Evolutionary conservation across 805 yeast species (phyloP).

Genomic region (Lachancea sp.): DNA sequence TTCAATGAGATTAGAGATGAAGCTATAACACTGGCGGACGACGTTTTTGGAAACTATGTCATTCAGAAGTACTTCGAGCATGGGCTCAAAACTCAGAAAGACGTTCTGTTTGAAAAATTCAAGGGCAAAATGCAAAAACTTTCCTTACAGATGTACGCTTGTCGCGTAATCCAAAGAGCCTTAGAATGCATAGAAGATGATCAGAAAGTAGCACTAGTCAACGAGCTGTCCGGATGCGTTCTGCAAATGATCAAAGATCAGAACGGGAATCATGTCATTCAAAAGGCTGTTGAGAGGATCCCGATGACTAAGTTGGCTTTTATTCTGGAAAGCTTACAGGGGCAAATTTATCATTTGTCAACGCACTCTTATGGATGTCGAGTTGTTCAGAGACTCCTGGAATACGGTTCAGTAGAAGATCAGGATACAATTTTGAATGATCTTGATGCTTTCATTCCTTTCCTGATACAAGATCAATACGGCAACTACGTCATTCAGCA

Average conservation of each 20-base stretch:
- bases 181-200: conserved; percentile 60
- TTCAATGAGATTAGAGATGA: conserved; percentile 77
- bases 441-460: conserved; percentile 62
- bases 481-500: conserved; percentile 98
- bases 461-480: conserved; percentile 88
- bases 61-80: conserved; percentile 88
- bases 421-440: conserved; percentile 64
- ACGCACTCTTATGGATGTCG: conserved; percentile 98
- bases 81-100: conserved; percentile 65
- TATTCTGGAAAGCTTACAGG: conserved; percentile 62
- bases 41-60: conserved; percentile 96
- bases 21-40: conserved; percentile 78
- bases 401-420: conserved; percentile 61
- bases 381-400: conserved; percentile 87
- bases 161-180: conserved; percentile 94
- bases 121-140: conserved; percentile 65
- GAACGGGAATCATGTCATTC: conserved; percentile 97
- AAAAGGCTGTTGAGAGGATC: conserved; percentile 83
- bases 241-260: conserved; percentile 81
- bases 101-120: conserved; percentile 49
- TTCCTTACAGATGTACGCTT: conserved; percentile 94
- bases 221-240: conserved; percentile 60
- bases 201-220: conserved; percentile 61
- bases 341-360: conserved; percentile 73
- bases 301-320: conserved; percentile 67